Evolutionary conservation across 2,329 filamentous ascomycete species (phyloP), one percentile per base, ranked within the genome.

Genomic region (Trichoderma sp.): DNA sequence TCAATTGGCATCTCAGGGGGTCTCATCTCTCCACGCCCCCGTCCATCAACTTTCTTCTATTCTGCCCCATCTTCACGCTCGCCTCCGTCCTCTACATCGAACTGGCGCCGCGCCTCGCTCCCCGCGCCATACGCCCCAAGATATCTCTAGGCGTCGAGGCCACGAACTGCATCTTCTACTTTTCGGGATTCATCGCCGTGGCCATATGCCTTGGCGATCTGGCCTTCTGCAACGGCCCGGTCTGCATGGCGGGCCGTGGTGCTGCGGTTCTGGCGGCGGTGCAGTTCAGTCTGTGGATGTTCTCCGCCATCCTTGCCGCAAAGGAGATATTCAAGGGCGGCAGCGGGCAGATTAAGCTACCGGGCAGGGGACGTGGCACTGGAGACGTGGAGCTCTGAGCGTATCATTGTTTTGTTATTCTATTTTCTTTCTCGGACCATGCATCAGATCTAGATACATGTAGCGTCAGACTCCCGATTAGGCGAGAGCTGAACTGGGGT

Each of bases 111-210:
- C 54, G 24, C 2, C 8, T 59, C 21, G 37, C 52, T 2, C 52
- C 49, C 10, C 39, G 55, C 5, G 52, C 32, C 30, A 30, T n/a
- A 10, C 81, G 11, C 82, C 85, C 5, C 81, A 82, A 58, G 83
- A 83, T 69, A 72, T 79, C 16, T 4, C 75, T 89, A 39, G 80
- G 77, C 30, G 71, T 88, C 70, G 87, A 89, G 72, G 74, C 79
- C 39, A 66, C 81, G 73, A 89, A 88, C 75, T 79, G 82, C 5
- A 71, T 88, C 68, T 84, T 89, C 75, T 88, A 87, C 79, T 86
- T 89, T 76, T 80, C 82, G 24, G 87, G 86, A 68, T 89, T 89
- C 78, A 82, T 88, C 73, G 85, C 85, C 11, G 81, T 89, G 24
- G 81, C 85, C 54, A 82, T 85, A 71, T 89, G 88, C 78, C 83